Percentiles rank a stretch among this genome's conserved stretches.
Evolutionary conservation across 495 filamentous ascomycete species (phyloP).

Genomic region (Lentithecium fluviatile): DNA sequence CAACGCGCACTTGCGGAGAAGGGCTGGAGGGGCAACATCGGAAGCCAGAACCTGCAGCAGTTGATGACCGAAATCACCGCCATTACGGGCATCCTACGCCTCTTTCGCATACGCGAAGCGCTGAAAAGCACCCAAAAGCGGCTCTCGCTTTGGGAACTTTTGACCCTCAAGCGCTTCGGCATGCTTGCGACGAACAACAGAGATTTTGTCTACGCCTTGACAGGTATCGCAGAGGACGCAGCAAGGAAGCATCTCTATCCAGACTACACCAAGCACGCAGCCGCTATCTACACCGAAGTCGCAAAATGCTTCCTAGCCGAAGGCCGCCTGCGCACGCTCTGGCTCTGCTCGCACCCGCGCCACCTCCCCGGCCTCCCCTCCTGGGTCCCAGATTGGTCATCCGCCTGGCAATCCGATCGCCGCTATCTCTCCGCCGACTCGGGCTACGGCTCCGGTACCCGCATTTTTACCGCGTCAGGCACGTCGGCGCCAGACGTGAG

Average conservation of each 20-base stretch:
- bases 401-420: not conserved
- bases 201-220: not conserved
- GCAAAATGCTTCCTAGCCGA: not conserved
- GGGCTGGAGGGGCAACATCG: not conserved
- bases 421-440: not conserved
- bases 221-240: not conserved
- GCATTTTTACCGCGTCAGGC: not conserved
- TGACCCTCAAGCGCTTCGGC: not conserved
- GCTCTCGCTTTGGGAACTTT: not conserved
- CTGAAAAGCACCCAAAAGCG: not conserved
- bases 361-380: not conserved
- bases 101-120: not conserved
- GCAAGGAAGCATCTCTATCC: not conserved
- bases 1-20: not conserved
- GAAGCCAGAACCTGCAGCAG: not conserved
- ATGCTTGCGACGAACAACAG: not conserved
- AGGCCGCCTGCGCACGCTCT: not conserved
- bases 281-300: not conserved
- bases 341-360: not conserved
- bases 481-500: not conserved
- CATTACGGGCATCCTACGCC: not conserved
- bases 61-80: not conserved
- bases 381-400: not conserved
- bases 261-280: slow-evolving; percentile 1
- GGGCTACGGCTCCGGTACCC: not conserved